phyloP scores from a whole-genome alignment of 768 basidiomycete genomes.

The Lactifluus hygrophoroides region DNA sequence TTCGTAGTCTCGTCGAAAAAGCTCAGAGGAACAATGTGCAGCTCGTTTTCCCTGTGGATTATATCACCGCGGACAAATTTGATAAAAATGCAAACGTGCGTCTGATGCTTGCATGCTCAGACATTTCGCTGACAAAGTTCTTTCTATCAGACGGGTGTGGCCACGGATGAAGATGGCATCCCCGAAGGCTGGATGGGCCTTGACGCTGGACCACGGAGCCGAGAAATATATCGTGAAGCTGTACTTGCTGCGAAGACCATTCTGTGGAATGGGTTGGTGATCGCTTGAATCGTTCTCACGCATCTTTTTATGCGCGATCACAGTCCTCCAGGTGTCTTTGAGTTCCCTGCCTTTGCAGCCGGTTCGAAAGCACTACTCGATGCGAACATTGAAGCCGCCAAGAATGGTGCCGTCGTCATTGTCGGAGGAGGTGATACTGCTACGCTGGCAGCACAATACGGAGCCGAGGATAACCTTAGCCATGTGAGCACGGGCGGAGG shows the following conservation, averaged over 20 bases:
- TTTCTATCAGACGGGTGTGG: slow-evolving; percentile 48
- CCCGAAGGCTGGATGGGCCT: slow-evolving; percentile 94
- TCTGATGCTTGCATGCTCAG: not conserved
- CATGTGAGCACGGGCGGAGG: slow-evolving; percentile 97
- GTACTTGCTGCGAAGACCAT: slow-evolving; percentile 90
- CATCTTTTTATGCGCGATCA: slow-evolving; percentile 1
- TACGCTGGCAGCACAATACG: slow-evolving; percentile 86
- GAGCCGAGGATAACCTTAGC: slow-evolving; percentile 80
- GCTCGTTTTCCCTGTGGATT: slow-evolving; percentile 93
- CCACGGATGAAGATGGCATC: slow-evolving; percentile 81
- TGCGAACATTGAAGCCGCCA: slow-evolving; percentile 78
- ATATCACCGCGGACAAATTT: slow-evolving; percentile 91
- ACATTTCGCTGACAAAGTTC: not conserved
- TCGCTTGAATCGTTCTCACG: not conserved
- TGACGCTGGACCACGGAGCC: slow-evolving; percentile 81
- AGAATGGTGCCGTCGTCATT: slow-evolving; percentile 84
- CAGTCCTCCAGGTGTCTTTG: slow-evolving; percentile 96
- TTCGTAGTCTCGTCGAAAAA: slow-evolving; percentile 75
- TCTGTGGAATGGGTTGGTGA: slow-evolving; percentile 83
- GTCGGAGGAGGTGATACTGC: slow-evolving; percentile 95
- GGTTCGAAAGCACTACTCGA: slow-evolving; percentile 82
- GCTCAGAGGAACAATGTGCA: slow-evolving; percentile 88
- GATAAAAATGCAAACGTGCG: slow-evolving; percentile 80
- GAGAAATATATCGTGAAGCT: slow-evolving; percentile 66
- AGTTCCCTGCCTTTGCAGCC: slow-evolving; percentile 83